Evolutionary conservation across 176 grass and related monocot species (phyloP).

Genomic region (Cymbopogon citratus): DNA sequence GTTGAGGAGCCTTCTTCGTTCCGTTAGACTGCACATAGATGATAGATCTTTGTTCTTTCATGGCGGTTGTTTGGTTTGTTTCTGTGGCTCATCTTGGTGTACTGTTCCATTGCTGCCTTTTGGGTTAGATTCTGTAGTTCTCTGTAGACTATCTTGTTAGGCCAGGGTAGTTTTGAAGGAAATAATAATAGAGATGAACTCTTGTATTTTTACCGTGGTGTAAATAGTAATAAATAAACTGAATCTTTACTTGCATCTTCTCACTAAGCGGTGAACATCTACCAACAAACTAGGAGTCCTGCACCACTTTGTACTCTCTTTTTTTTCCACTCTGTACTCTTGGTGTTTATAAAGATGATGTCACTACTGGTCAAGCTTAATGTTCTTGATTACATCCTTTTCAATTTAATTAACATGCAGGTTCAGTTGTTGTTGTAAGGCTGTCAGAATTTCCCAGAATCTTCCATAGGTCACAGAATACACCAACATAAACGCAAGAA

Average conservation of each 20-base stretch:
- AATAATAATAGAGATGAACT: slow-evolving; percentile 12
- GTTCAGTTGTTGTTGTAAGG: neutral
- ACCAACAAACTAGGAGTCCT: neutral
- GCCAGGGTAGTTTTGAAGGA: neutral
- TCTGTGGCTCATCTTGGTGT: neutral
- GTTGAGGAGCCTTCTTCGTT: slow-evolving; percentile 12
- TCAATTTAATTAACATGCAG: neutral
- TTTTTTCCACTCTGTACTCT: no score
- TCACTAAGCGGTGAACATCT: neutral
- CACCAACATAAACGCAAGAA: neutral
- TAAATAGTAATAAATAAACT: slow-evolving; percentile 12
- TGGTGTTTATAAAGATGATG: neutral
- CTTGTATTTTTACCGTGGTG: slow-evolving; percentile 15
- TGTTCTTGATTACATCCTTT: neutral
- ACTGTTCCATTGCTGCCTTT: slow-evolving; percentile 14
- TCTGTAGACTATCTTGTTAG: neutral
- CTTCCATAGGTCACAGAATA: neutral
- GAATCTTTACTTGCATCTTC: neutral
- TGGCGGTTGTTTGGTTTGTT: neutral
- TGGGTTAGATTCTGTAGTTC: neutral
- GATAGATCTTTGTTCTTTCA: neutral
- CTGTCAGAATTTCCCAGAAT: neutral
- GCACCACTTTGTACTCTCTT: neutral
- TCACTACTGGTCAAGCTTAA: neutral
- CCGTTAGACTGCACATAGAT: neutral